A percentile compares a stretch with the other conserved stretches of the same genome.
Conservation (phyloP, 495 filamentous ascomycete species). For the Lasiosphaeria hispida region DNA sequence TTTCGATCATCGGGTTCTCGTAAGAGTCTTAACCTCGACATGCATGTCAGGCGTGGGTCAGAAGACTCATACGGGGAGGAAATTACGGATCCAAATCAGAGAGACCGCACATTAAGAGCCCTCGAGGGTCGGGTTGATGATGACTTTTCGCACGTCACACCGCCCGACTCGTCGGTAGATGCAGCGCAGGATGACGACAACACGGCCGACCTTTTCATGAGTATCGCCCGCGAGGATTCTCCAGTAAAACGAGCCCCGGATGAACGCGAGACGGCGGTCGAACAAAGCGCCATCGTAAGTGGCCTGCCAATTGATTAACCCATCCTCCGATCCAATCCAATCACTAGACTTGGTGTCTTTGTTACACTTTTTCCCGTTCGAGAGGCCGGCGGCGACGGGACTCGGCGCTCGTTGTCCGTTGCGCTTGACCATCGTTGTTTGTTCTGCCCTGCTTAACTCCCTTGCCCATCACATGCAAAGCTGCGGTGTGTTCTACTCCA, state of each 20-base stretch:
- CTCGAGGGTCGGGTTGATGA: slow-evolving; percentile 45
- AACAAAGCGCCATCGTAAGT: slow-evolving; percentile 43
- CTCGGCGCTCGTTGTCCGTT: slow-evolving; percentile 1
- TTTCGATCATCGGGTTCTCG: slow-evolving; percentile 52
- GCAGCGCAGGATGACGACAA: slow-evolving; percentile 42
- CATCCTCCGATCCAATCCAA: neutral
- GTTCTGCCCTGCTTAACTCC: neutral
- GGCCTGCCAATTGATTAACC: neutral
- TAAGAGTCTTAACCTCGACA: slow-evolving; percentile 48
- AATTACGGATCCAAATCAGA: slow-evolving; percentile 39
- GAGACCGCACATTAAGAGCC: slow-evolving; percentile 49
- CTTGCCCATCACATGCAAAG: neutral
- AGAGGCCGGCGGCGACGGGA: neutral
- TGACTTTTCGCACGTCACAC: slow-evolving; percentile 38
- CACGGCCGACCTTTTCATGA: slow-evolving; percentile 53
- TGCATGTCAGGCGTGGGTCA: slow-evolving; percentile 36
- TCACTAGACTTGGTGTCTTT: neutral
- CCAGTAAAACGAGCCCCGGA: slow-evolving; percentile 29
- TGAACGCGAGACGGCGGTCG: slow-evolving; percentile 28
- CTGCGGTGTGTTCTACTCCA: neutral
- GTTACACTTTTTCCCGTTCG: neutral
- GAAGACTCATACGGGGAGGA: slow-evolving; percentile 40
- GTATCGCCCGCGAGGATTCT: slow-evolving; percentile 48
- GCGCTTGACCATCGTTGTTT: neutral
- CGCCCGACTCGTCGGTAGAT: slow-evolving; percentile 38